These are phyloP conservation scores for Suillus alpinus DNA, from an alignment of 768 basidiomycete genomes.

Conservation along the genomic window DNA sequence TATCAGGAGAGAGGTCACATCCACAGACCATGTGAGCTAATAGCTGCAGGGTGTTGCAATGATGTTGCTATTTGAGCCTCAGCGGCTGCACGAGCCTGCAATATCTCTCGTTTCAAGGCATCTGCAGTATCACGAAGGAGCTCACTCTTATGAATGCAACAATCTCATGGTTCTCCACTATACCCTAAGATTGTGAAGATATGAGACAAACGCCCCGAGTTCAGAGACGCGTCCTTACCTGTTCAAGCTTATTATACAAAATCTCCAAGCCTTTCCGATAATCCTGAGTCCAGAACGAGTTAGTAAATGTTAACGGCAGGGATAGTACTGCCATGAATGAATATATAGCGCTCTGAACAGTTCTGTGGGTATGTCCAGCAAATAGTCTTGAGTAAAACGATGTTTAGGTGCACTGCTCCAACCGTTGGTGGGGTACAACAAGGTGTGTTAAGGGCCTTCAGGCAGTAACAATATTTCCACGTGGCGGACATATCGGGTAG, in stretches of 20 bases:
- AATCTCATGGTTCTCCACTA: conserved; percentile 81
- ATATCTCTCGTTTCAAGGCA: conserved; percentile 10
- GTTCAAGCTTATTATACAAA: conserved; percentile 72
- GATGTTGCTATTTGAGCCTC: conserved; percentile 63
- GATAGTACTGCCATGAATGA: conserved; percentile 79
- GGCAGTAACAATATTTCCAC: conserved; percentile 8
- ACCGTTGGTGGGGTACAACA: conserved; percentile 1
- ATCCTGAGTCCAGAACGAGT: conserved; percentile 95
- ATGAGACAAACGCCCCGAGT: conserved; percentile 6
- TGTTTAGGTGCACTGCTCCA: conserved; percentile 11
- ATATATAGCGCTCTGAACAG: not conserved
- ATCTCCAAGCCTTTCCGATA: conserved; percentile 82
- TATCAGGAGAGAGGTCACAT: conserved; percentile 10
- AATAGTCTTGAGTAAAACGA: conserved; percentile 1
- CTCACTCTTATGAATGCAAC: conserved; percentile 78
- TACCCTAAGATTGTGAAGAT: conserved; percentile 49
- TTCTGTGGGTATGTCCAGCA: conserved; percentile 1
- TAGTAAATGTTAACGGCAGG: conserved; percentile 83
- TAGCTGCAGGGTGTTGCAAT: conserved; percentile 50
- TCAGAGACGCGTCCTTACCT: conserved; percentile 42
- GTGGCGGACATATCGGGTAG: conserved; percentile 4
- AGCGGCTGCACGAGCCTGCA: conserved; percentile 68
- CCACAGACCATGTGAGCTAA: conserved; percentile 47
- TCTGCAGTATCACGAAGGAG: conserved; percentile 1
- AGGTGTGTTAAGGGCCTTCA: conserved; percentile 1